Base-by-base conservation (phyloP, 2,329 filamentous ascomycete species). In the Decorospora gaudefroyi region DNA sequence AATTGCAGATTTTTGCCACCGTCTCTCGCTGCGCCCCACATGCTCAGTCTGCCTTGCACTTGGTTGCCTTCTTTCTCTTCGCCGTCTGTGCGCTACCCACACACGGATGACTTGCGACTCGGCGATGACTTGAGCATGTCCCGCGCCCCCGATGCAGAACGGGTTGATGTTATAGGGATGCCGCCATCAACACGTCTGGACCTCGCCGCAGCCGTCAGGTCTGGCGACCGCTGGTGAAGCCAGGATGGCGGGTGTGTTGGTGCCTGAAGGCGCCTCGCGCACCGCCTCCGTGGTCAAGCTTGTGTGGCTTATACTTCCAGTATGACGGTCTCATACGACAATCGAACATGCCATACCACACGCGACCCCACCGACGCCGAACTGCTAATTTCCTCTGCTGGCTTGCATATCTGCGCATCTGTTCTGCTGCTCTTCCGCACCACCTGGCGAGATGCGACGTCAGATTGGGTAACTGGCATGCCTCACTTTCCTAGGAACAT, bases 381-480 rank as follows among this genome's bases (percentile, higher is more conserved):
- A 28, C 5, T 16, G n/a, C 9, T 32, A 36, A 15, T 23, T 10
- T 31, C 18, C n/a, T n/a, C n/a, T n/a, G n/a, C n/a, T n/a, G n/a
- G n/a, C 10, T 34, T 32, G 26, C 34, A 29, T 22, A 17, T n/a
- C 12, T 39, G 42, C 42, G 28, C 34, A 29, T 13, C 12, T 25
- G 6, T 17, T 12, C 37, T 36, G 30, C 18, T 13, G 16, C 27
- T 26, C n/a, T 7, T 11, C 18, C 16, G n/a, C 15, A 15, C 30
- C 17, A 35, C 21, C 27, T 4, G 10, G 4, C 13, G 6, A 22
- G 16, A 5, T 17, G 21, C 7, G 30, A 17, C 18, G 1, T 12
- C 10, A 9, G 4, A 28, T 6, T 5, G 25, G 31, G 9, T 12
- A 17, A 22, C 8, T 21, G 21, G 10, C 9, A 23, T 18, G 42